phyloP scores from a whole-genome alignment of 768 basidiomycete genomes.

The Bullera alba region DNA sequence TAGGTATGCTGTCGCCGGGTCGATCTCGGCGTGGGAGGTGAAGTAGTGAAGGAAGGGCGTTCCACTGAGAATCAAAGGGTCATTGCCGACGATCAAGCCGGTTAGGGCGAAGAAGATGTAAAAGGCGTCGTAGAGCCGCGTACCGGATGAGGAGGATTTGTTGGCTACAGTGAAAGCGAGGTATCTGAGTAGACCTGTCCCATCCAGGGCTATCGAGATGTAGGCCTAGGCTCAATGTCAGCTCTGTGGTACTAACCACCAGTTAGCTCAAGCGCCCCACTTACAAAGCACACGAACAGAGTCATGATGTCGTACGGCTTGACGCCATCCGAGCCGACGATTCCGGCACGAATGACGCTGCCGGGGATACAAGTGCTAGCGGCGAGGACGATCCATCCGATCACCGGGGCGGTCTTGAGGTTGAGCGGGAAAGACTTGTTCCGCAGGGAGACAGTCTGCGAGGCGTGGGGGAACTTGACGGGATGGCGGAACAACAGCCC shows the following conservation, averaged over 20 bases:
- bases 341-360: conserved; percentile 61
- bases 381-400: conserved; percentile 49
- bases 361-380: conserved; percentile 47
- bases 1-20: conserved; percentile 48
- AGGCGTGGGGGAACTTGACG: too few relatives aligned
- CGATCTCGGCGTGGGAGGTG: conserved; percentile 57
- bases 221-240: too few relatives aligned
- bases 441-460: too few relatives aligned
- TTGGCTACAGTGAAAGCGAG: conserved; percentile 85
- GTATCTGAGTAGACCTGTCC: conserved; percentile 76
- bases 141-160: conserved; percentile 57
- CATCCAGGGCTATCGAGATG: conserved; percentile 83
- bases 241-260: background rate
- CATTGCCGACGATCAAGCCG: conserved; percentile 81
- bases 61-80: conserved; percentile 86
- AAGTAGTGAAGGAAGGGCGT: conserved; percentile 87
- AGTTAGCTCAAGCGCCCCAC: conserved; percentile 7
- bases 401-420: conserved; percentile 47
- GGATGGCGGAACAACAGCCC: too few relatives aligned
- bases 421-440: too few relatives aligned
- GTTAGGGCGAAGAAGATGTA: conserved; percentile 72
- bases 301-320: conserved; percentile 90
- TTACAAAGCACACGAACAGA: conserved; percentile 74
- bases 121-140: conserved; percentile 66
- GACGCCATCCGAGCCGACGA: conserved; percentile 70